A percentile compares a stretch with the other conserved stretches of the same genome.
phyloP scores from a whole-genome alignment of 73 alveolate genomes.

The Effrenium voratum region DNA sequence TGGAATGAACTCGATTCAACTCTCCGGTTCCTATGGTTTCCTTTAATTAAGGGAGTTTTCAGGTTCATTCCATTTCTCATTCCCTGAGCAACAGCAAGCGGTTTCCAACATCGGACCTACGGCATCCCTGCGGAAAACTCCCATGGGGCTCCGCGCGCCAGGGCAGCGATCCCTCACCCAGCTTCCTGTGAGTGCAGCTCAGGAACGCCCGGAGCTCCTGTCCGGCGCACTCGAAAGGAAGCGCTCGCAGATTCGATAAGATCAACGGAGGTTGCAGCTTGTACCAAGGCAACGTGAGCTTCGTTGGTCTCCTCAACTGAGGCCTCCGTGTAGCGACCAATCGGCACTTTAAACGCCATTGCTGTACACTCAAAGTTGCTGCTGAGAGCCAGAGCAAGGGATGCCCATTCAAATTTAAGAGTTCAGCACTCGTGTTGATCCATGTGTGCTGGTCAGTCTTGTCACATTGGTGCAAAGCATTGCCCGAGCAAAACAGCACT shows the following conservation, averaged over 20 bases:
- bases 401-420: no score
- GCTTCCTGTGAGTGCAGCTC: conserved; percentile 76
- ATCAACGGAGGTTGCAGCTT: background rate
- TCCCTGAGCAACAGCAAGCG: background rate
- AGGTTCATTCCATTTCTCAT: no score
- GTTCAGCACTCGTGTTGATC: no score
- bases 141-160: conserved; percentile 25
- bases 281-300: background rate
- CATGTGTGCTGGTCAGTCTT: no score
- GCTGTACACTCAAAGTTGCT: background rate
- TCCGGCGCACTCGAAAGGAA: background rate
- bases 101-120: background rate
- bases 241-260: background rate
- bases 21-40: no score
- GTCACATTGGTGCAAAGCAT: background rate
- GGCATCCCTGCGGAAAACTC: background rate
- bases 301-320: conserved; percentile 35
- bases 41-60: no score
- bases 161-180: conserved; percentile 69
- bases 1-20: no score
- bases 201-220: conserved; percentile 90
- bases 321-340: conserved; percentile 55
- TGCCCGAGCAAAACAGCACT: background rate
- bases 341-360: conserved; percentile 57
- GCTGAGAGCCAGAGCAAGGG: no score